Conservation (phyloP, 2,329 filamentous ascomycete species). For the Lachnellula occidentalis region DNA sequence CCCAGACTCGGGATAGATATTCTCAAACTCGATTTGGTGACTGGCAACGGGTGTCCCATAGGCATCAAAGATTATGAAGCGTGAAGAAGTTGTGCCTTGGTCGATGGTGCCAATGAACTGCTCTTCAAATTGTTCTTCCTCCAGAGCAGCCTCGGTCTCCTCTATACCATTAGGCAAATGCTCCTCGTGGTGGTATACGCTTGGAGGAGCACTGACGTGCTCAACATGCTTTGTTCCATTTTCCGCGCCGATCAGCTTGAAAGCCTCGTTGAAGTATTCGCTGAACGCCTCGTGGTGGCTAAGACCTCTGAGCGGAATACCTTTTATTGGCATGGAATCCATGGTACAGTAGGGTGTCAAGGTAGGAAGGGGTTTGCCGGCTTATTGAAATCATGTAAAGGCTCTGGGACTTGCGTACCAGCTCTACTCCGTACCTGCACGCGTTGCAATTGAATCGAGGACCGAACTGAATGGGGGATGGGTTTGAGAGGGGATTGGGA, state of each 20-base stretch:
- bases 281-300: slow-evolving; percentile 8
- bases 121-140: slow-evolving; percentile 54
- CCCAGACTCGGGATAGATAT: slow-evolving; percentile 81
- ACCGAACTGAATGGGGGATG: no score
- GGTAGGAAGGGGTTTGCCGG: background rate
- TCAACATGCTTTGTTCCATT: slow-evolving; percentile 21
- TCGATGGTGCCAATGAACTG: slow-evolving; percentile 84
- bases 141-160: slow-evolving; percentile 20
- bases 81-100: slow-evolving; percentile 82
- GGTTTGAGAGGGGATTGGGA: no score
- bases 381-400: no score
- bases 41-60: slow-evolving; percentile 71
- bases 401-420: no score
- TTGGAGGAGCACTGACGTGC: slow-evolving; percentile 11
- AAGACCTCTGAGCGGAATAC: slow-evolving; percentile 5
- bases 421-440: no score
- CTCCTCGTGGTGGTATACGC: slow-evolving; percentile 8
- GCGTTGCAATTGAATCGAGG: no score
- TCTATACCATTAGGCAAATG: slow-evolving; percentile 18
- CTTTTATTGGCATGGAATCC: slow-evolving; percentile 19
- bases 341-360: background rate
- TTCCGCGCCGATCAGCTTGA: background rate
- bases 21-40: slow-evolving; percentile 82
- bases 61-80: slow-evolving; percentile 86
- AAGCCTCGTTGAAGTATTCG: background rate